Conservation (phyloP, 1,139 yeast species). For the Yamadazyma mexicana region DNA sequence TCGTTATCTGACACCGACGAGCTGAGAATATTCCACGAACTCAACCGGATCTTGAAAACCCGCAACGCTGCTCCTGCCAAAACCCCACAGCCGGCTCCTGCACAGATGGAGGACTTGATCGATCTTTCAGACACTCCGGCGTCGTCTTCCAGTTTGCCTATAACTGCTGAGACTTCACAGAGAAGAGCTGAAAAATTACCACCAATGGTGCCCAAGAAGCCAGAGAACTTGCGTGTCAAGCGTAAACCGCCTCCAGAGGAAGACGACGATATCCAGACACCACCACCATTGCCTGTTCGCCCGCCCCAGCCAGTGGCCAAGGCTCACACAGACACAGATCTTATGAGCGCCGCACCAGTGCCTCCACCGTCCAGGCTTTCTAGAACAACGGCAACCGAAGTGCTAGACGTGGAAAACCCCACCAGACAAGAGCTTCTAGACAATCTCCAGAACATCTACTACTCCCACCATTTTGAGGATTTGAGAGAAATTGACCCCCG, state of each 20-base stretch:
- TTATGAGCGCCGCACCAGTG: constrained; percentile 13
- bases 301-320: constrained; percentile 2
- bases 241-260: background rate
- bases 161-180: constrained; percentile 5
- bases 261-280: background rate
- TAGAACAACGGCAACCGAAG: constrained; percentile 7
- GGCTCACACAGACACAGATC: constrained; percentile 12
- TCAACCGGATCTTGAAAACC: constrained; percentile 17
- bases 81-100: constrained; percentile 1
- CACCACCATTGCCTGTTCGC: constrained; percentile 6
- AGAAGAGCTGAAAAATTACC: constrained; percentile 26
- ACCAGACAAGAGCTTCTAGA: constrained; percentile 17
- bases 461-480: constrained; percentile 32
- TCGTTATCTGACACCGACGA: constrained; percentile 62
- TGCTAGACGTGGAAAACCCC: constrained; percentile 10
- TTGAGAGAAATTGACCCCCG: constrained; percentile 43
- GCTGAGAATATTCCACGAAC: constrained; percentile 35
- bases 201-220: constrained; percentile 44
- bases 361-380: constrained; percentile 19
- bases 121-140: constrained; percentile 31
- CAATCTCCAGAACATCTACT: constrained; percentile 23
- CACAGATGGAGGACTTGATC: constrained; percentile 28
- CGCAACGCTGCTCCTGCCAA: constrained; percentile 1
- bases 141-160: constrained; percentile 3
- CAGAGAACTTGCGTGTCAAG: constrained; percentile 25